These are phyloP conservation scores for Saturnispora sanitii DNA, from an alignment of 805 yeast genomes.

Conservation along the genomic window DNA sequence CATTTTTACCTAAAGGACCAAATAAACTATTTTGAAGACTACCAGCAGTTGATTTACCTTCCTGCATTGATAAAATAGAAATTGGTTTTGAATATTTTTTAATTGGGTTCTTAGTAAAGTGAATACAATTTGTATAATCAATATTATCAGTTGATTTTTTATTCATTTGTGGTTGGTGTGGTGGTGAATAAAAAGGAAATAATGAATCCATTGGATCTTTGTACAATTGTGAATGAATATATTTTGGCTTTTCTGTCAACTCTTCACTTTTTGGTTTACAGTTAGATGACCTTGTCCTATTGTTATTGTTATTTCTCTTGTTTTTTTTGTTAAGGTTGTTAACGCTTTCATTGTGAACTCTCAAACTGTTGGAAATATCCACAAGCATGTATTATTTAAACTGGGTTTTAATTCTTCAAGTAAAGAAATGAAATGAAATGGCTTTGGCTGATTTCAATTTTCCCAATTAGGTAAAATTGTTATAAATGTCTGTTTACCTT, in stretches of 20 bases:
- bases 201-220: conserved; percentile 5
- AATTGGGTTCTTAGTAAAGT: conserved; percentile 10
- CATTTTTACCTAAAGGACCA: conserved; percentile 3
- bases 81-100: conserved; percentile 15
- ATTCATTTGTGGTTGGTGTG: not conserved
- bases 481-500: not conserved
- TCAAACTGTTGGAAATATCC: conserved; percentile 13
- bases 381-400: conserved; percentile 8
- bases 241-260: conserved; percentile 11
- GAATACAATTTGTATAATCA: conserved; percentile 11
- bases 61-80: not conserved
- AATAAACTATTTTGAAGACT: conserved; percentile 4
- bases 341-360: not conserved
- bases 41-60: not conserved
- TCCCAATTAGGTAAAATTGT: not conserved
- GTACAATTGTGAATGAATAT: conserved; percentile 11
- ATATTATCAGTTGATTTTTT: conserved; percentile 7
- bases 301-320: not conserved
- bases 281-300: not conserved
- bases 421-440: not conserved
- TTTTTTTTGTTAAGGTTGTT: not conserved
- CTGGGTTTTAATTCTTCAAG: not conserved
- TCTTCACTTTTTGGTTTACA: not conserved
- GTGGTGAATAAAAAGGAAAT: conserved; percentile 12
- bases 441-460: not conserved